A percentile compares a stretch with the other conserved stretches of the same genome.
These are phyloP conservation scores for Eurotiales sp. DNA, from an alignment of 2,329 filamentous ascomycete species.

Conservation along the genomic window DNA sequence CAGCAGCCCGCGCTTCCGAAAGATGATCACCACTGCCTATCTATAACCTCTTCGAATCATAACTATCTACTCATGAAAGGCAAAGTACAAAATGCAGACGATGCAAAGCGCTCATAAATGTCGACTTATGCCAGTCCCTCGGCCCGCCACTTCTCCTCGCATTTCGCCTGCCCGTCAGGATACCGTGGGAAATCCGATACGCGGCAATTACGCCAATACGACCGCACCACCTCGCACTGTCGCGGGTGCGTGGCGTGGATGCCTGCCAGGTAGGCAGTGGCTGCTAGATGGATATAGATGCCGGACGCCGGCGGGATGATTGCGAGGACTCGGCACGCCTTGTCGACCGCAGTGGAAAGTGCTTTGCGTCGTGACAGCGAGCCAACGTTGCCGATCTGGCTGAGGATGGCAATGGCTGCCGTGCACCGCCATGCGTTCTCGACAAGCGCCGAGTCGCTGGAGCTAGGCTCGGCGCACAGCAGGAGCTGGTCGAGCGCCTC, in stretches of 20 bases:
- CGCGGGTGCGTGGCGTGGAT: slow-evolving; percentile 30
- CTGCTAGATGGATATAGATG: slow-evolving; percentile 41
- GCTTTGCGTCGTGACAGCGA: slow-evolving; percentile 16
- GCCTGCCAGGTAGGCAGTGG: slow-evolving; percentile 35
- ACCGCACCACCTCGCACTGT: slow-evolving; percentile 35
- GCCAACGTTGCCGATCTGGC: slow-evolving; percentile 9
- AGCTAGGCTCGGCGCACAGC: slow-evolving; percentile 3
- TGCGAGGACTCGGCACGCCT: slow-evolving; percentile 33
- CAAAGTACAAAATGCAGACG: too few species aligned
- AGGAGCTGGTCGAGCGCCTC: slow-evolving; percentile 19
- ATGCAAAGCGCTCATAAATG: too few species aligned
- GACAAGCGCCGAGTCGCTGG: slow-evolving; percentile 17
- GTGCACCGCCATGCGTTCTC: slow-evolving; percentile 36
- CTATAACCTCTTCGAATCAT: too few species aligned
- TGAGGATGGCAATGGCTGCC: slow-evolving; percentile 31
- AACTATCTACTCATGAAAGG: too few species aligned
- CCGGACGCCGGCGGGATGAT: slow-evolving; percentile 29
- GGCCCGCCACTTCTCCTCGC: slow-evolving; percentile 32
- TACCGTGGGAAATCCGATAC: slow-evolving; percentile 38
- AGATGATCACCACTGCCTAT: too few species aligned
- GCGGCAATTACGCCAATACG: slow-evolving; percentile 39
- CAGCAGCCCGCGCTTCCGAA: too few species aligned
- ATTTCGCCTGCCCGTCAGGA: slow-evolving; percentile 28
- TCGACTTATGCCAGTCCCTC: slow-evolving; percentile 22
- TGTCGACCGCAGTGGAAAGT: slow-evolving; percentile 30